Evolutionary conservation across 768 basidiomycete species (phyloP).

Genomic region (Gloeophyllum trabeum): DNA sequence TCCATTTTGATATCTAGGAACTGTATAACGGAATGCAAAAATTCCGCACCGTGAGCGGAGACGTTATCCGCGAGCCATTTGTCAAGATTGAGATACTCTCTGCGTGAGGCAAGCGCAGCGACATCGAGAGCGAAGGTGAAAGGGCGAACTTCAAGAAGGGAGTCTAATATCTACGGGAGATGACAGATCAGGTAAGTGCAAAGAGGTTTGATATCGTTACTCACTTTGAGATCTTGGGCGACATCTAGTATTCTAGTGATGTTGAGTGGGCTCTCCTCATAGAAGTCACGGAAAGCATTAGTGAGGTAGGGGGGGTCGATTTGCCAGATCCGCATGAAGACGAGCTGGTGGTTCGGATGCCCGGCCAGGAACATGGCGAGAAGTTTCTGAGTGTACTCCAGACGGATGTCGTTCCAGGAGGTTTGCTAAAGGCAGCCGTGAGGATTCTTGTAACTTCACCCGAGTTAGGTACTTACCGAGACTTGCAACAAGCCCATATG

Average conservation of each 20-base stretch:
- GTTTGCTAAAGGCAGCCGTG: conserved; percentile 37
- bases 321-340: conserved; percentile 96
- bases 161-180: conserved; percentile 68
- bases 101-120: conserved; percentile 83
- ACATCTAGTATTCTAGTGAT: conserved; percentile 93
- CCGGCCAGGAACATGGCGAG: conserved; percentile 86
- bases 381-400: conserved; percentile 79
- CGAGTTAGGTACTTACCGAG: conserved; percentile 43
- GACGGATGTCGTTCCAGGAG: conserved; percentile 78
- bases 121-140: conserved; percentile 90
- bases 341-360: conserved; percentile 90
- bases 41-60: conserved; percentile 69
- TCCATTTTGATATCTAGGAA: conserved; percentile 93
- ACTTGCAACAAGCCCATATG: conserved; percentile 90
- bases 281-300: conserved; percentile 83
- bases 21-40: conserved; percentile 76
- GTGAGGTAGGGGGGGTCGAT: conserved; percentile 80
- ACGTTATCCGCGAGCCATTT: conserved; percentile 94
- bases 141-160: conserved; percentile 82
- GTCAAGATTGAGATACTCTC: conserved; percentile 92
- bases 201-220: conserved; percentile 7
- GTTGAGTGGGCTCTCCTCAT: conserved; percentile 85
- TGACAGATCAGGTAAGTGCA: conserved; percentile 4
- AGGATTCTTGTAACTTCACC: conserved; percentile 2
- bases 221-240: conserved; percentile 86